These are phyloP conservation scores for Rosa chinensis DNA, from an alignment of 306 rosid genomes.

Conservation along the genomic window DNA sequence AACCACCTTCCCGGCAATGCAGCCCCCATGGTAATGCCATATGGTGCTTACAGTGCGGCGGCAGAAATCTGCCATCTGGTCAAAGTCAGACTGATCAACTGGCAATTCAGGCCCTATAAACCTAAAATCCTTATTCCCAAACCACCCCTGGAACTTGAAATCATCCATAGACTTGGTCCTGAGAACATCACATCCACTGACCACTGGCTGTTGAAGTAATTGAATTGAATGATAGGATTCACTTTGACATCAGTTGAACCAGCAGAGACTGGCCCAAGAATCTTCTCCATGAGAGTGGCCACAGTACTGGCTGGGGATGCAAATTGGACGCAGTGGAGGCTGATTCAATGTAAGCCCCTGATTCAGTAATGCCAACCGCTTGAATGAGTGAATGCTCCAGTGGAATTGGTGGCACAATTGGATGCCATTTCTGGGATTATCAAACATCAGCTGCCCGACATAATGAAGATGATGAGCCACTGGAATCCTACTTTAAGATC, in stretches of 20 bases:
- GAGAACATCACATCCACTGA: constrained; percentile 49
- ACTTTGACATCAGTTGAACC: constrained; percentile 56
- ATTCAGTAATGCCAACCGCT: constrained; percentile 71
- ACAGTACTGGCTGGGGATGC: constrained; percentile 48
- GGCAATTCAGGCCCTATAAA: constrained; percentile 79
- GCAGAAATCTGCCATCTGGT: constrained; percentile 59
- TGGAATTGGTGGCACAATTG: constrained; percentile 41
- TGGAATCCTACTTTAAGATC: constrained; percentile 61
- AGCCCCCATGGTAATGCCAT: constrained; percentile 1
- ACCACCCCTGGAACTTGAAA: constrained; percentile 55
- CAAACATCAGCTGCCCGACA: constrained; percentile 75
- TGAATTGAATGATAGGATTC: constrained; percentile 67
- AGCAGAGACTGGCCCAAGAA: constrained; percentile 53
- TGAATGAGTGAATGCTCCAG: constrained; percentile 79
- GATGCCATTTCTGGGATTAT: constrained; percentile 80
- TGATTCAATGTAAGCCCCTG: constrained; percentile 75
- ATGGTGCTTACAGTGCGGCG: constrained; percentile 77
- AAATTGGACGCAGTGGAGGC: constrained; percentile 71
- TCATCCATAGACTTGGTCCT: constrained; percentile 58
- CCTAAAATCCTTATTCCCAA: constrained; percentile 55
- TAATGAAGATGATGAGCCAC: constrained; percentile 62
- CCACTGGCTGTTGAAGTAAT: constrained; percentile 52
- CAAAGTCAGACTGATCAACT: constrained; percentile 23
- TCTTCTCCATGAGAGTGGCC: constrained; percentile 74
- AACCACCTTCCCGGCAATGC: constrained; percentile 38